Evolutionary conservation across 2,329 filamentous ascomycete genomes (phyloP).

Genomic region (Fusarium torulosum): DNA sequence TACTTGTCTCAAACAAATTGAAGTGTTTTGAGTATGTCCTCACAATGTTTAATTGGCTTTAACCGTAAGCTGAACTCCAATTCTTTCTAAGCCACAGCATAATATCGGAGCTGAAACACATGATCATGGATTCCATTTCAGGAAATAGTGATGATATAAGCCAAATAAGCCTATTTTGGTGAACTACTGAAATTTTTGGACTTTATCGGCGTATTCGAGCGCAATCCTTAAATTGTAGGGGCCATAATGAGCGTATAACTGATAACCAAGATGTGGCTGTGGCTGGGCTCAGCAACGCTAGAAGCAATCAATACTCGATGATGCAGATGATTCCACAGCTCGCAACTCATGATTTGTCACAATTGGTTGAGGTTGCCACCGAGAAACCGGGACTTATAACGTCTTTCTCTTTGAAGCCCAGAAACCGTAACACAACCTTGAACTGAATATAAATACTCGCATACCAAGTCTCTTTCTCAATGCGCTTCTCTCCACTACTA

Average conservation of each 20-base stretch:
- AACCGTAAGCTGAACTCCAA: not conserved
- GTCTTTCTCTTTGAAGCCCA: conserved; percentile 6
- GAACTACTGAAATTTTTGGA: conserved; percentile 1
- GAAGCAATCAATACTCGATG: conserved; percentile 36
- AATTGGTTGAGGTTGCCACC: conserved; percentile 23
- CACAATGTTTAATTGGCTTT: not conserved
- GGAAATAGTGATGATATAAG: conserved; percentile 5
- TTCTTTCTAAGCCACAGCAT: not conserved
- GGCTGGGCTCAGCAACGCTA: conserved; percentile 20
- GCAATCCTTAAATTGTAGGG: not conserved
- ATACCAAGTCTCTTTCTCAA: conserved; percentile 44
- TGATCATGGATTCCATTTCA: not conserved
- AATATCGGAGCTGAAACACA: conserved; percentile 4
- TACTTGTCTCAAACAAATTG: not conserved
- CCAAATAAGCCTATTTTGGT: not conserved
- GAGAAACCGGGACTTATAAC: conserved; percentile 16
- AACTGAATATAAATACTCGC: conserved; percentile 31
- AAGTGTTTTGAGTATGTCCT: not conserved
- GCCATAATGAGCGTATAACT: conserved; percentile 15
- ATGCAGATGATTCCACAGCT: conserved; percentile 48
- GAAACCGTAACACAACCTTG: conserved; percentile 1
- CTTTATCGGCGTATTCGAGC: conserved; percentile 21
- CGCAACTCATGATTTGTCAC: conserved; percentile 44
- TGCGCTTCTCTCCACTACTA: conserved; percentile 65
- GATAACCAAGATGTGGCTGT: conserved; percentile 30